Conservation (phyloP, 2,329 filamentous ascomycete genomes). For the Apiospora marii region DNA sequence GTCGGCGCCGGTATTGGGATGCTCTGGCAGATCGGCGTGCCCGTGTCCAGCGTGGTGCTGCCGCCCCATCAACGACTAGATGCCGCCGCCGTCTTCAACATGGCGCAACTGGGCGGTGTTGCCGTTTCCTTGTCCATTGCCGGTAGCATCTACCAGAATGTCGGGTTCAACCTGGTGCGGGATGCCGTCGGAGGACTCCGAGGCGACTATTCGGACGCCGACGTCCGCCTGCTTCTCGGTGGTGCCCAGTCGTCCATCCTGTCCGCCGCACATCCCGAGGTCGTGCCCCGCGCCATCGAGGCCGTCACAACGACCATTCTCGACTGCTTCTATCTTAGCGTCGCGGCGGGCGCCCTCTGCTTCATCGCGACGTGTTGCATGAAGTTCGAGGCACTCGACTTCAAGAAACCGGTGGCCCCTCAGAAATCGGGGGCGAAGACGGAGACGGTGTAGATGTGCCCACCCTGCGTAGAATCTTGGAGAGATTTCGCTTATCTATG, state of each 20-base stretch:
- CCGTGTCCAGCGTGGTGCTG: constrained; percentile 40
- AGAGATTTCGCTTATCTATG: background rate
- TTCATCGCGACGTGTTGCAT: constrained; percentile 39
- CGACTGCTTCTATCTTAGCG: constrained; percentile 37
- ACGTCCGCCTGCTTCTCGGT: constrained; percentile 40
- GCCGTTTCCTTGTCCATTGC: constrained; percentile 39
- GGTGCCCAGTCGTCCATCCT: constrained; percentile 39
- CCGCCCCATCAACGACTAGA: constrained; percentile 40
- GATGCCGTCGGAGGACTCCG: constrained; percentile 30
- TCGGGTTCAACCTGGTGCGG: constrained; percentile 38
- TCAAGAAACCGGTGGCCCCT: constrained; percentile 27
- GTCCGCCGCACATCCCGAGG: constrained; percentile 30
- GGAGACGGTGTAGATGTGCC: background rate
- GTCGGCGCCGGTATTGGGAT: constrained; percentile 44
- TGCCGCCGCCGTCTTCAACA: constrained; percentile 43
- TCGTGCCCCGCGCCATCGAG: constrained; percentile 32
- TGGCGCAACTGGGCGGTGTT: constrained; percentile 43
- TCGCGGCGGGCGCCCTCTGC: constrained; percentile 37
- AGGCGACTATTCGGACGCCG: constrained; percentile 32
- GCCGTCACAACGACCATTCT: constrained; percentile 39
- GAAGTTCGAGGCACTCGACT: constrained; percentile 40
- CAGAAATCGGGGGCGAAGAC: background rate
- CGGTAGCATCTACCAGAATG: constrained; percentile 43
- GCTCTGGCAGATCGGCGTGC: constrained; percentile 42
- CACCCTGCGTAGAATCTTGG: background rate